These are phyloP conservation scores for Pleurotus djamor DNA, from an alignment of 768 basidiomycete genomes.

Conservation along the genomic window DNA sequence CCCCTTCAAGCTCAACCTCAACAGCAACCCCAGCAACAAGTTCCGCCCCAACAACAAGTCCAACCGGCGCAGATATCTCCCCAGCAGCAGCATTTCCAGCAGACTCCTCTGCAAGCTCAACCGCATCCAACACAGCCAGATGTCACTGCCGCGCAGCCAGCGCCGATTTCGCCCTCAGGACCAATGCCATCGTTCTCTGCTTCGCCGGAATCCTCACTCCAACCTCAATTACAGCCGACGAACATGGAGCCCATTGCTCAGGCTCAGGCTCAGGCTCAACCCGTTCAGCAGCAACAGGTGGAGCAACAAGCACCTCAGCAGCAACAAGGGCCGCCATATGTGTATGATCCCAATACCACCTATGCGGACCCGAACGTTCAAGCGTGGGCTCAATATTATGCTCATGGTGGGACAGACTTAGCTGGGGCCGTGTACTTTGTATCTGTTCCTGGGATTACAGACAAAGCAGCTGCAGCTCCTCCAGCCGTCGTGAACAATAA, in stretches of 20 bases:
- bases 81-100: constrained; percentile 6
- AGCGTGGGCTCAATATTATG: constrained; percentile 86
- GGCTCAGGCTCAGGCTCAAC: constrained; percentile 9
- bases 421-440: constrained; percentile 82
- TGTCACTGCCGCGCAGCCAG: constrained; percentile 10
- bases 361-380: constrained; percentile 83
- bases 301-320: constrained; percentile 14
- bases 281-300: constrained; percentile 6
- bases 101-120: constrained; percentile 21
- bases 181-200: neutral
- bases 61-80: constrained; percentile 11
- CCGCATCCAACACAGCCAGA: constrained; percentile 16
- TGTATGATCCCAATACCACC: constrained; percentile 61
- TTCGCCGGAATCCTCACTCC: constrained; percentile 5
- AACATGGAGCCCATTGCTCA: constrained; percentile 25
- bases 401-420: constrained; percentile 70
- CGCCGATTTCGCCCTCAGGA: neutral
- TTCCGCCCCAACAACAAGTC: constrained; percentile 9
- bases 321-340: constrained; percentile 41
- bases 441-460: constrained; percentile 72
- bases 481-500: constrained; percentile 8
- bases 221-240: constrained; percentile 14
- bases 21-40: constrained; percentile 9
- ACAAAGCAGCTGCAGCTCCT: constrained; percentile 20
- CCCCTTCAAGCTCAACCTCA: constrained; percentile 22